Percentiles rank a stretch among this genome's conserved stretches.
Evolutionary conservation across 106 monocot species (phyloP).

Genomic region (Posidonia australis): DNA sequence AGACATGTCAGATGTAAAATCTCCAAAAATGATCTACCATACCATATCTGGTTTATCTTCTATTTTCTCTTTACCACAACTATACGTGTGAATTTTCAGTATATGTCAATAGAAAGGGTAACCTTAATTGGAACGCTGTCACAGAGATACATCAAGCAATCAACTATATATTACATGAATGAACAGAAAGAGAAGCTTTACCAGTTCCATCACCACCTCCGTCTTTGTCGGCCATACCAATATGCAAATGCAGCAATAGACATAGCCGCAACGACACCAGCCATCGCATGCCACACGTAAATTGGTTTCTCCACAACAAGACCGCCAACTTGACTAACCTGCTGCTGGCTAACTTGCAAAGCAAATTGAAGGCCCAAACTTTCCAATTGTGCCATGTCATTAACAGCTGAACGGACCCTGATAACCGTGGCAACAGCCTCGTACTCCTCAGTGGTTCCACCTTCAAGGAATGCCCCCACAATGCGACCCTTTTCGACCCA

Average conservation of each 20-base stretch:
- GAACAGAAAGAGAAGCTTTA: neutral
- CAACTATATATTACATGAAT: neutral
- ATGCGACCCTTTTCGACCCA: constrained; percentile 59
- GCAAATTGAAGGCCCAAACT: constrained; percentile 58
- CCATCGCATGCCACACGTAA: constrained; percentile 49
- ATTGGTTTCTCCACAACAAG: constrained; percentile 28
- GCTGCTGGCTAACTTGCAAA: constrained; percentile 19
- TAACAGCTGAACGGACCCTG: constrained; percentile 24
- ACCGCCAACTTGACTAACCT: constrained; percentile 6
- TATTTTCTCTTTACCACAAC: too few relatives aligned
- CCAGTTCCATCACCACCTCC: constrained; percentile 33
- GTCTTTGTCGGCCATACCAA: constrained; percentile 66
- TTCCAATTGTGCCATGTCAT: constrained; percentile 38
- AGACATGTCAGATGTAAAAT: too few relatives aligned
- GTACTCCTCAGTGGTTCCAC: constrained; percentile 68
- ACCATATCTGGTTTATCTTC: too few relatives aligned
- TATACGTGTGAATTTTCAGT: too few relatives aligned
- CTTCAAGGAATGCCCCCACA: constrained; percentile 78
- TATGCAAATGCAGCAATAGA: constrained; percentile 61
- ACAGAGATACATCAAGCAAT: neutral
- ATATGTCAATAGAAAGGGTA: too few relatives aligned
- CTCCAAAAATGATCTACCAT: too few relatives aligned
- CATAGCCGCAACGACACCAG: constrained; percentile 44
- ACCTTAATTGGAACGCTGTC: too few relatives aligned
- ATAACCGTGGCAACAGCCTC: constrained; percentile 66